These are phyloP conservation scores for Calendula officinalis DNA, from an alignment of 129 eudicot genomes.

Conservation along the genomic window DNA sequence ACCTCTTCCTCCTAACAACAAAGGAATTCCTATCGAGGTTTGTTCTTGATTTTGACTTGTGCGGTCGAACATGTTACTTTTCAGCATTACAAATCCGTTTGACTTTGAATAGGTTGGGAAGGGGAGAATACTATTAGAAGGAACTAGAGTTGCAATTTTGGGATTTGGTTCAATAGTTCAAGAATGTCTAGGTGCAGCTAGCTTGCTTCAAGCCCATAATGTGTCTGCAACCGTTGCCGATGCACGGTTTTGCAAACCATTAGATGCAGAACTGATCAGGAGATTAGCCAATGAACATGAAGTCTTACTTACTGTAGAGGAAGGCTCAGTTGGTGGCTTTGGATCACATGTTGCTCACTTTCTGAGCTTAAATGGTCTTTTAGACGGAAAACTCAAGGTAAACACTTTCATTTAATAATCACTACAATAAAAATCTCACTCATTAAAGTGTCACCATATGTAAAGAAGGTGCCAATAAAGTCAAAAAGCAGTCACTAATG, in stretches of 20 bases:
- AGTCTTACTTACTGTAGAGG: constrained; percentile 63
- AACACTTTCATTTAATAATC: neutral
- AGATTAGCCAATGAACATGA: constrained; percentile 66
- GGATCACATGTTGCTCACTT: constrained; percentile 75
- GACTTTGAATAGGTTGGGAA: constrained; percentile 54
- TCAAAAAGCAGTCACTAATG: too few species aligned
- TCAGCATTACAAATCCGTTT: neutral
- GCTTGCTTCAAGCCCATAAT: constrained; percentile 44
- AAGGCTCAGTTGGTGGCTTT: constrained; percentile 78
- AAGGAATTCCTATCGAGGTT: constrained; percentile 87
- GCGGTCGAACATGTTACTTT: neutral
- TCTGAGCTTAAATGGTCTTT: constrained; percentile 54
- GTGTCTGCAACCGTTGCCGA: constrained; percentile 55
- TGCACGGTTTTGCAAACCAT: constrained; percentile 77
- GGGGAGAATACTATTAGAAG: constrained; percentile 69
- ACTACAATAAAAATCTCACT: neutral
- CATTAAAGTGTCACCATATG: neutral
- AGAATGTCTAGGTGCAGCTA: constrained; percentile 64
- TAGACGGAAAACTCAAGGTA: constrained; percentile 77
- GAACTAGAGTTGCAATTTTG: constrained; percentile 59
- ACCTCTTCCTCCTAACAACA: constrained; percentile 52
- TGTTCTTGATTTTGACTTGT: constrained; percentile 6
- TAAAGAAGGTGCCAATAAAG: too few species aligned
- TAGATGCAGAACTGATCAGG: constrained; percentile 57
- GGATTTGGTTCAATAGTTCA: constrained; percentile 72